phyloP scores from a whole-genome alignment of 176 grass and related monocot species.

The Ananas comosus region DNA sequence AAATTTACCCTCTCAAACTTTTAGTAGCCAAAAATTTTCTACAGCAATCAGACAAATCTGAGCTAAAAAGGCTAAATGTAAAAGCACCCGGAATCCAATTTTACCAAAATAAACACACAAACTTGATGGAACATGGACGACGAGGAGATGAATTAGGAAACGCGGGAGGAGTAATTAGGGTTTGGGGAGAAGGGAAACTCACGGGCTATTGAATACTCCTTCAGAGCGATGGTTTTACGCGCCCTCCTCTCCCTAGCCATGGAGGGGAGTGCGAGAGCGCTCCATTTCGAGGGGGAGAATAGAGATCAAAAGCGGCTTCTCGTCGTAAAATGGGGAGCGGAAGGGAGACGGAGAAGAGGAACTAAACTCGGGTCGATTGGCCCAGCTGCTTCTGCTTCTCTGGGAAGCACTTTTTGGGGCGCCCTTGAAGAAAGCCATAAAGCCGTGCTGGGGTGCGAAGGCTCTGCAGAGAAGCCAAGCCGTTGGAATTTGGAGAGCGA shows the following conservation, averaged over 20 bases:
- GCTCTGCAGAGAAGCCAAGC: neutral
- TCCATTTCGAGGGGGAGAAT: conserved; percentile 4
- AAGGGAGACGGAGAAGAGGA: neutral
- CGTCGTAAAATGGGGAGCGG: conserved; percentile 1
- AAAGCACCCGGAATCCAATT: too few relatives aligned
- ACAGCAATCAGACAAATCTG: too few relatives aligned
- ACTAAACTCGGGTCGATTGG: too few relatives aligned
- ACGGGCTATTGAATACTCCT: conserved; percentile 22
- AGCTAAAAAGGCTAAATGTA: too few relatives aligned
- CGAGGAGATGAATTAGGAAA: too few relatives aligned
- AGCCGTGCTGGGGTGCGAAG: neutral
- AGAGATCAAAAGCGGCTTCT: conserved; percentile 10
- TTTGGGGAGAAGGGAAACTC: conserved; percentile 9
- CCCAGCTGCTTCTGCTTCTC: too few relatives aligned
- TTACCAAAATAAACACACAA: neutral
- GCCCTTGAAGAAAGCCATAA: neutral
- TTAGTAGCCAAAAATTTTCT: too few relatives aligned
- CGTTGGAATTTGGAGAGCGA: neutral
- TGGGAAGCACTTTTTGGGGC: too few relatives aligned
- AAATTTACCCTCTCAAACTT: too few relatives aligned
- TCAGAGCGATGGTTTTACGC: conserved; percentile 14
- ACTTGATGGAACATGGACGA: neutral
- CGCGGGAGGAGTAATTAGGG: too few relatives aligned
- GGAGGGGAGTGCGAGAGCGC: conserved; percentile 6
- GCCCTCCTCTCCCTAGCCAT: conserved; percentile 18